Evolutionary conservation across 2,329 filamentous ascomycete species (phyloP).

Genomic region (Aspergillus unguis): DNA sequence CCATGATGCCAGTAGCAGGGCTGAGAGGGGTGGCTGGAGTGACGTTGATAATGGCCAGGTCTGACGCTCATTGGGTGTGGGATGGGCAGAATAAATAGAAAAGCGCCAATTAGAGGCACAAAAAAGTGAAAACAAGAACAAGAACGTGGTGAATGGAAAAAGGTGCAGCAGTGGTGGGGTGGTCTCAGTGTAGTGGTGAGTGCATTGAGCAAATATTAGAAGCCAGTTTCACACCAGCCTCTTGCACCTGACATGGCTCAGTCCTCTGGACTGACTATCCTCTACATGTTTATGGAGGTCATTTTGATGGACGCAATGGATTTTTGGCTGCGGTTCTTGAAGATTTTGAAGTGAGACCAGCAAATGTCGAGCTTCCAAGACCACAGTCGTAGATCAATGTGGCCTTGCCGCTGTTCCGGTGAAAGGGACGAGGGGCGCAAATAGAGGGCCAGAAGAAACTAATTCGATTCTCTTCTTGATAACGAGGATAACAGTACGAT

Average conservation of each 20-base stretch:
- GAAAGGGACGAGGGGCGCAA: too few species aligned
- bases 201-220: not conserved
- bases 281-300: too few species aligned
- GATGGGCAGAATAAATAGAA: not conserved
- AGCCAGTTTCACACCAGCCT: not conserved
- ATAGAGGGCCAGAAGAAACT: too few species aligned
- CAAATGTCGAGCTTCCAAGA: too few species aligned
- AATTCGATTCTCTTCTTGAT: too few species aligned
- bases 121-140: not conserved
- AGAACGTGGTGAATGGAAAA: not conserved
- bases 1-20: not conserved
- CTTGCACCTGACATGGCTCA: not conserved
- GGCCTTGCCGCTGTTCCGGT: too few species aligned
- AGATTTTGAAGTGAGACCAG: too few species aligned
- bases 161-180: not conserved
- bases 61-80: not conserved
- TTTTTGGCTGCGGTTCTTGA: too few species aligned
- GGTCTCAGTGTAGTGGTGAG: not conserved
- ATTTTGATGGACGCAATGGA: too few species aligned
- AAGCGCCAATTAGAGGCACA: not conserved
- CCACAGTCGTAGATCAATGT: too few species aligned
- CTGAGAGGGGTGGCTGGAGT: not conserved
- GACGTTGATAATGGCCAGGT: not conserved
- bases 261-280: too few species aligned
- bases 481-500: too few species aligned